A percentile compares a stretch with the other conserved stretches of the same genome.
Evolutionary conservation across 1,139 yeast species (phyloP).

Genomic region (Yamadazyma songkhlaensis): DNA sequence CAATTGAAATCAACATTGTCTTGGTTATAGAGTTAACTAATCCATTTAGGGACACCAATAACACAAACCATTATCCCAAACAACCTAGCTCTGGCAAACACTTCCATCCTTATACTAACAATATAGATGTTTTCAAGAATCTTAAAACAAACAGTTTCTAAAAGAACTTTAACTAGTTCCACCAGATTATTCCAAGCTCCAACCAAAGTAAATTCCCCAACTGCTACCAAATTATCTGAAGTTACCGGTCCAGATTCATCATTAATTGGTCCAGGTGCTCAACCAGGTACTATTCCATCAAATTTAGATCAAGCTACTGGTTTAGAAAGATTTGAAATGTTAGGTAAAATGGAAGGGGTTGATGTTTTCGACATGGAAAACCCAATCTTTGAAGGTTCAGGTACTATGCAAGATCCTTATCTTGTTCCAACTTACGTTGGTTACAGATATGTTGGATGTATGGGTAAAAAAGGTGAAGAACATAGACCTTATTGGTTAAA

Average conservation of each 20-base stretch:
- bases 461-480: conserved; percentile 87
- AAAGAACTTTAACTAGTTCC: conserved; percentile 10
- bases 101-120: neutral
- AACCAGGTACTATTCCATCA: conserved; percentile 79
- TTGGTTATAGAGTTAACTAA: no score
- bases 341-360: conserved; percentile 94
- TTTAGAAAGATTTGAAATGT: conserved; percentile 92
- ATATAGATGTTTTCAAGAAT: conserved; percentile 16
- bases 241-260: conserved; percentile 73
- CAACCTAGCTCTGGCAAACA: no score
- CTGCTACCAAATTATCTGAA: conserved; percentile 70
- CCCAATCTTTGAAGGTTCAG: conserved; percentile 81
- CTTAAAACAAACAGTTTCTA: conserved; percentile 8
- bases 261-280: conserved; percentile 89
- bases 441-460: conserved; percentile 95
- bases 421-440: conserved; percentile 88
- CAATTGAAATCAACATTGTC: no score
- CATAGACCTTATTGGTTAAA: conserved; percentile 93
- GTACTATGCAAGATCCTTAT: conserved; percentile 86
- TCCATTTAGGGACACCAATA: no score
- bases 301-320: conserved; percentile 97
- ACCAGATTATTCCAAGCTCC: conserved; percentile 17
- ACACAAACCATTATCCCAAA: no score
- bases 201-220: conserved; percentile 43
- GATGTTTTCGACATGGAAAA: conserved; percentile 93